Conservation (phyloP, 2,329 filamentous ascomycete species). For the Zasmidium angulare region DNA sequence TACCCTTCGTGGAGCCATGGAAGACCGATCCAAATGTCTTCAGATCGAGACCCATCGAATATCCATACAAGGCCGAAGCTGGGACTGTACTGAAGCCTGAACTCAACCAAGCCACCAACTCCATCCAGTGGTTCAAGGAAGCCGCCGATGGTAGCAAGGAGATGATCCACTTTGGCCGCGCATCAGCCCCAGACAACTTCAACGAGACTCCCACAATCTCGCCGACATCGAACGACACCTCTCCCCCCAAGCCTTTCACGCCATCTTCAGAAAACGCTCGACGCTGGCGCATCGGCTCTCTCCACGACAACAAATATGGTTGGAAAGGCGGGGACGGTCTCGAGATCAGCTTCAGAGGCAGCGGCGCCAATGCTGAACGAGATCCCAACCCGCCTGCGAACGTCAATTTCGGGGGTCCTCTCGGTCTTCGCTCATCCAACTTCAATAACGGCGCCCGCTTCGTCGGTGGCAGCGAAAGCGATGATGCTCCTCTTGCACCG, state of each 20-base stretch:
- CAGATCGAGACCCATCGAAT: not conserved
- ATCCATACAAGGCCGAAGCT: slow-evolving; percentile 8
- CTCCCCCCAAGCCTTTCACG: slow-evolving; percentile 14
- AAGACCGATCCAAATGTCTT: too few relatives aligned
- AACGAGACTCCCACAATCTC: slow-evolving; percentile 13
- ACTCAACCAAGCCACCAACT: slow-evolving; percentile 16
- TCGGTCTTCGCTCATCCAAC: not conserved
- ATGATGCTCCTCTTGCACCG: slow-evolving; percentile 23
- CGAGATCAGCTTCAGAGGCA: slow-evolving; percentile 37
- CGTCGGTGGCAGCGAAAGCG: slow-evolving; percentile 6
- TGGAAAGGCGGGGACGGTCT: slow-evolving; percentile 38
- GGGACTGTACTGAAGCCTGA: slow-evolving; percentile 21
- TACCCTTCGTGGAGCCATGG: too few relatives aligned
- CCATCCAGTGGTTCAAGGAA: slow-evolving; percentile 20
- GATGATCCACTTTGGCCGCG: slow-evolving; percentile 18
- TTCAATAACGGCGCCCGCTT: slow-evolving; percentile 17
- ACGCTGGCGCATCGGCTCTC: slow-evolving; percentile 25
- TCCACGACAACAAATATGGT: slow-evolving; percentile 20
- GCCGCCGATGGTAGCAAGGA: slow-evolving; percentile 13
- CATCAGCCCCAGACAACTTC: slow-evolving; percentile 6
- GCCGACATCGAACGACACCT: slow-evolving; percentile 16
- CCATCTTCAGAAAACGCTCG: not conserved
- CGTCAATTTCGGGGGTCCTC: slow-evolving; percentile 22
- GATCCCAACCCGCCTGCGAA: slow-evolving; percentile 23
- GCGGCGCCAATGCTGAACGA: slow-evolving; percentile 34